Base-by-base conservation (phyloP, 345 rosid genomes). In the Brassica carinata region DNA sequence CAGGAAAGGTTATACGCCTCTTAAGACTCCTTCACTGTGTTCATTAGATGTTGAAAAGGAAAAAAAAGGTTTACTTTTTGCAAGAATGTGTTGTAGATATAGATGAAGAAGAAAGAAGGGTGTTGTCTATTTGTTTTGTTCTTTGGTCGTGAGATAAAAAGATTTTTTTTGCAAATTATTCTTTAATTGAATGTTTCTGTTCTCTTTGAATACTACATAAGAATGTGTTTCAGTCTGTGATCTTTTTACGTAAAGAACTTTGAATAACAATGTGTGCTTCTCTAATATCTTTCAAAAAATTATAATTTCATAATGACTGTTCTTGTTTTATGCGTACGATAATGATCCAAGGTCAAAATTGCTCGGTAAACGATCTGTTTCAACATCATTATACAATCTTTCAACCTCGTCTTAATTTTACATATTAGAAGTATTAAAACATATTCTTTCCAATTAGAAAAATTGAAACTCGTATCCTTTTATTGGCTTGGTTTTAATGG, bases 31-130 rank as follows among this genome's bases (percentile, higher is more conserved):
- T 74, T 73, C 79, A 36, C 65, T 80, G 83, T 80, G 79, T 80
- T 75, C 75, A 75, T 75, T 64, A 80, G 78, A 59, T 31, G 64
- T 15, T 66, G 69, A 19, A 59, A 66, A 70, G 27, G 27, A n/a
- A 23, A 69, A 33, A 27, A 57, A 57, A 58, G 51, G 48, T 76
- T 76, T 81, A 36, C 68, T 38, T 81, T 76, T 76, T 76, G 84
- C 84, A 75, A 76, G 84, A 81, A 75, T 75, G 84, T 81, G 84
- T 76, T 81, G 83, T 81, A 76, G 84, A 81, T 81, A 81, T 81
- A 81, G 84, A 71, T 48, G 83, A 73, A 38, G 45, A 48, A 79
- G 73, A 73, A 33, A 64, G 68, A 14, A 64, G 18, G 61, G 36
- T 75, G 80, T 81, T 57, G 76, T 75, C 80, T 69, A 80, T 80